Base-by-base conservation (phyloP, 108 stramenopile species). In the Bacterosira constricta region DNA sequence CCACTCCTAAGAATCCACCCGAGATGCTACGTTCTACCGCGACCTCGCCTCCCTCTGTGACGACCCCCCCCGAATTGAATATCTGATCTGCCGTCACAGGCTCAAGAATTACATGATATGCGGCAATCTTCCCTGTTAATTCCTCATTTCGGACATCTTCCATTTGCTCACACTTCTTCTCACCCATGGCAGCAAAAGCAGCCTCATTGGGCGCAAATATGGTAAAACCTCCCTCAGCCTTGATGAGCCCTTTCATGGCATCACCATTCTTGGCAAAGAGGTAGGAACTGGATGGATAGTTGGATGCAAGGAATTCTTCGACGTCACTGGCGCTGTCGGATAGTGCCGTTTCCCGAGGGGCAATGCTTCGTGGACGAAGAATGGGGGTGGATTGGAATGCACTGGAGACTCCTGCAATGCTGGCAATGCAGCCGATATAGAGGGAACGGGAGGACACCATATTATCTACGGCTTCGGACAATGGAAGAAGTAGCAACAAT, bases 1-100 rank as follows among this genome's bases (percentile, higher is more conserved):
- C 90, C n/a, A 87, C 80, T 9, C 93, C 93, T 12, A 91, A 80
- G 17, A 88, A 49, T 21, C 90, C 89, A 57, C 89, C 90, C 4
- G 77, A 60, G 17, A 64, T 61, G 27, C 80, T 76, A 54, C 87
- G 71, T 44, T 85, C 92, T 29, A 85, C 77, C 2, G 86, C 68
- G 17, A 94, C 79, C 26, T 81, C 80, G 12, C 93, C 93, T 32
- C 85, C 89, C 62, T 80, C 11, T 1, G 90, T 91, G 31, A 82
- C 47, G n/a, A 94, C 70, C 11, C 88, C 93, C 15, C 83, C 84
- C 47, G 85, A 77, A 66, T 82, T 69, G 35, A 75, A 77, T 3
- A 94, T 79, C 31, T 75, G 61, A 15, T 75, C 73, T 0, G 75
- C 72, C 29, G 83, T 73, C 9, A 94, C 86, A 13, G 88, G 55